Percentiles rank a stretch among this genome's conserved stretches.
Conservation (phyloP, 768 basidiomycete species). For the Boletus speciosus region DNA sequence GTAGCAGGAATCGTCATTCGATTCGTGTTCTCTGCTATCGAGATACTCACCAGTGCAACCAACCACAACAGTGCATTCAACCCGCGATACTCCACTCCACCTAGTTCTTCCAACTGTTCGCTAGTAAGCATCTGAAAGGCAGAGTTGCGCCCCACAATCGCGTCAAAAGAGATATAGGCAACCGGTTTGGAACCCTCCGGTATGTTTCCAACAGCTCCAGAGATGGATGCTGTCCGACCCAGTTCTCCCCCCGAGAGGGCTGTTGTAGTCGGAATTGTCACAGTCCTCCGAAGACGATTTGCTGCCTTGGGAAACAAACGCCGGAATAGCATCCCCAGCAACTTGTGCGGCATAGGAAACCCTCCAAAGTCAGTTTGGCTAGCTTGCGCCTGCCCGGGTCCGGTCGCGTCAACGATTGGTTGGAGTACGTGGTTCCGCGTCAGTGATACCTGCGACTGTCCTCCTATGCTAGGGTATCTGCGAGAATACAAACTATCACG, state of each 20-base stretch:
- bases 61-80: slow-evolving; percentile 81
- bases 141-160: slow-evolving; percentile 81
- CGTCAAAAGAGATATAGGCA: slow-evolving; percentile 83
- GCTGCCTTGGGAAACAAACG: slow-evolving; percentile 62
- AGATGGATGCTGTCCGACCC: slow-evolving; percentile 24
- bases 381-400: slow-evolving; percentile 5
- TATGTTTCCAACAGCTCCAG: slow-evolving; percentile 17
- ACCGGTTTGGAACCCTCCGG: slow-evolving; percentile 50
- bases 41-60: slow-evolving; percentile 58
- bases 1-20: slow-evolving; percentile 1
- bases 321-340: slow-evolving; percentile 48
- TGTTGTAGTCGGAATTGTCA: slow-evolving; percentile 72
- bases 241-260: slow-evolving; percentile 43
- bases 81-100: slow-evolving; percentile 90
- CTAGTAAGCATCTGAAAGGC: slow-evolving; percentile 62
- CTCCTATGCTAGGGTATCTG: slow-evolving; percentile 11
- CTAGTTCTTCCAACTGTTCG: slow-evolving; percentile 87
- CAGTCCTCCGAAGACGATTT: slow-evolving; percentile 56
- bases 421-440: slow-evolving; percentile 9
- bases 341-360: slow-evolving; percentile 66
- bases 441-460: slow-evolving; percentile 14
- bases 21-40: neutral
- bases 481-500: slow-evolving; percentile 13
- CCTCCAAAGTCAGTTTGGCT: slow-evolving; percentile 62
- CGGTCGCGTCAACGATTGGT: slow-evolving; percentile 13